phyloP scores from a whole-genome alignment of 192 early-diverging fungal genomes.

The Pilaira anomala region DNA sequence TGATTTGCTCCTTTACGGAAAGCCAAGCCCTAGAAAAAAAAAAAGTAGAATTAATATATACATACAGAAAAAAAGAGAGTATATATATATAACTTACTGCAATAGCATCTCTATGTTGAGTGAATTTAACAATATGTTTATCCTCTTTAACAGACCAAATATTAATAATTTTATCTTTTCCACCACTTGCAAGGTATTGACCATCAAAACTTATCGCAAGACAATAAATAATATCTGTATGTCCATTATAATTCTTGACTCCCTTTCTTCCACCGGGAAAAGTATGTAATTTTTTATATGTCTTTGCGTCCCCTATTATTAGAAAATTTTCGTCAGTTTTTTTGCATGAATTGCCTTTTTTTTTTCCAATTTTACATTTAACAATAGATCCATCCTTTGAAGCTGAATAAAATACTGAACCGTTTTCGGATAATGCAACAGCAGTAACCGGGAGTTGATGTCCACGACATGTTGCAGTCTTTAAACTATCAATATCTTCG shows the following conservation, averaged over 20 bases:
- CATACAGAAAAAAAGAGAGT: not conserved
- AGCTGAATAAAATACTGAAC: slow-evolving; percentile 73
- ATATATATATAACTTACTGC: slow-evolving; percentile 43
- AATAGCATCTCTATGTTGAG: slow-evolving; percentile 91
- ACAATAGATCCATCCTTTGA: slow-evolving; percentile 93
- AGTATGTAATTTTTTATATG: slow-evolving; percentile 62
- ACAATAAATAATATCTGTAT: slow-evolving; percentile 71
- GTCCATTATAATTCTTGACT: slow-evolving; percentile 60
- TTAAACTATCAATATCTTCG: slow-evolving; percentile 31
- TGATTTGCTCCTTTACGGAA: slow-evolving; percentile 81
- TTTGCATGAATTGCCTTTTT: not conserved
- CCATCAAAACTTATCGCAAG: slow-evolving; percentile 68
- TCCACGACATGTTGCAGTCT: slow-evolving; percentile 48
- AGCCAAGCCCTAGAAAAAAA: slow-evolving; percentile 54
- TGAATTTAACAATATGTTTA: slow-evolving; percentile 68
- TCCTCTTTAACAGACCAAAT: slow-evolving; percentile 86
- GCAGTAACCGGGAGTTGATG: slow-evolving; percentile 81
- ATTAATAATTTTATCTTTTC: slow-evolving; percentile 86
- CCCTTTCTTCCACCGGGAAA: slow-evolving; percentile 76
- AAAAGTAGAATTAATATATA: not conserved
- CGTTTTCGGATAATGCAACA: slow-evolving; percentile 67
- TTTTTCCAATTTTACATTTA: slow-evolving; percentile 58
- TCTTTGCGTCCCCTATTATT: slow-evolving; percentile 60
- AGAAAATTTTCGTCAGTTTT: not conserved
- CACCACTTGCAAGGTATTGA: slow-evolving; percentile 77